Conservation (phyloP, 345 rosid genomes). For the Geranium rotundifolium region DNA sequence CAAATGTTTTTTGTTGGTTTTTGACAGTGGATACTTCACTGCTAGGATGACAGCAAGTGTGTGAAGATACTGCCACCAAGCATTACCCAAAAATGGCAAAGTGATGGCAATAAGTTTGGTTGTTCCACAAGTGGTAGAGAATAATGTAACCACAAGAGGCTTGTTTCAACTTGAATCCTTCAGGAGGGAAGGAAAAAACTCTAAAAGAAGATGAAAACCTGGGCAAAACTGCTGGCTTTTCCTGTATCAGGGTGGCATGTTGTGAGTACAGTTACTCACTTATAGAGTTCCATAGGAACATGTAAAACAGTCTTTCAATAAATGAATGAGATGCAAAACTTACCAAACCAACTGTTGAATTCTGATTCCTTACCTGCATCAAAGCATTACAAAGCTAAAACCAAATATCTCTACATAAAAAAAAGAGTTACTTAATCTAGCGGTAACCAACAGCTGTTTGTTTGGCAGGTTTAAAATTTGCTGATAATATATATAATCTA, state of each 20-base stretch:
- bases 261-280: constrained; percentile 29
- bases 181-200: constrained; percentile 33
- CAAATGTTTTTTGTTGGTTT: not conserved
- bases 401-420: too few species aligned
- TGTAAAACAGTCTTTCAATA: not conserved
- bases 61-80: constrained; percentile 32
- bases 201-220: constrained; percentile 23
- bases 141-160: constrained; percentile 13
- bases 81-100: constrained; percentile 29
- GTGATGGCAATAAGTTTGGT: constrained; percentile 35
- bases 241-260: constrained; percentile 24
- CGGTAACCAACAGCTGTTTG: too few species aligned
- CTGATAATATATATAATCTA: too few species aligned
- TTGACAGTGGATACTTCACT: constrained; percentile 36
- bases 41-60: constrained; percentile 28
- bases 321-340: too few species aligned
- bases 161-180: constrained; percentile 29
- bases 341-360: too few species aligned
- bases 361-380: not conserved
- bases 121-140: constrained; percentile 24
- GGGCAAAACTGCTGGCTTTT: constrained; percentile 41
- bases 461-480: too few species aligned
- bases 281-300: constrained; percentile 26
- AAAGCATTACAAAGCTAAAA: too few species aligned
- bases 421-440: too few species aligned